These are phyloP conservation scores for Talaromyces sp. DNA, from an alignment of 2,329 filamentous ascomycete species.

Conservation along the genomic window DNA sequence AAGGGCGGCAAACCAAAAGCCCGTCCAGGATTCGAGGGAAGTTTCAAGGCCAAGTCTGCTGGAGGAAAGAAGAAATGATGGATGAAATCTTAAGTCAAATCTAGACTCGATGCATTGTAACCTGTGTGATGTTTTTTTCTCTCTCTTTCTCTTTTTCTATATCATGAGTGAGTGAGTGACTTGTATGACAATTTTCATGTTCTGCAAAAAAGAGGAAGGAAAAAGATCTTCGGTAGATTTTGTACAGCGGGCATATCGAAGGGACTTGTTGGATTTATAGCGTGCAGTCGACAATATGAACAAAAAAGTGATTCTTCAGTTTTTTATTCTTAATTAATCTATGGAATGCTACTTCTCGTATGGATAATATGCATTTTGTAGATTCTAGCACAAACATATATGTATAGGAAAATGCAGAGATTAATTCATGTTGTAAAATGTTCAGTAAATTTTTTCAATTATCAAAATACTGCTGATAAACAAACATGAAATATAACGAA, in stretches of 20 bases:
- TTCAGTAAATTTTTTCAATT: neutral
- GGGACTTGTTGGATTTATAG: neutral
- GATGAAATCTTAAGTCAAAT: neutral
- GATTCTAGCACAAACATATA: neutral
- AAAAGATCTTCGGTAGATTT: neutral
- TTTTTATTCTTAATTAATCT: neutral
- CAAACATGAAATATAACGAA: neutral
- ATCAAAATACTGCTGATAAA: neutral
- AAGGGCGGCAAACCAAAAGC: constrained; percentile 46
- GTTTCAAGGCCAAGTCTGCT: constrained; percentile 55
- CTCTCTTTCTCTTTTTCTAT: neutral
- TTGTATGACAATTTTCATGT: neutral
- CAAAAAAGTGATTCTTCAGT: neutral
- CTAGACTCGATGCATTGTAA: neutral
- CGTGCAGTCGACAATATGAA: neutral
- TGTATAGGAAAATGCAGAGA: neutral
- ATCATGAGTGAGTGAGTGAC: neutral
- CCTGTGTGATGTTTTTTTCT: neutral
- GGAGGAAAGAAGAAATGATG: constrained; percentile 32
- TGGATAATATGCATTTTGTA: no score
- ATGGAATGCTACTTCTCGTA: neutral
- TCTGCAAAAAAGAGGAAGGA: neutral
- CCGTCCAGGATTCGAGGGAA: constrained; percentile 67
- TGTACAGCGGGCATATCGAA: neutral
- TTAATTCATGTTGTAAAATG: neutral